phyloP scores from a whole-genome alignment of 768 basidiomycete species.

The Tricholoma matsutake region DNA sequence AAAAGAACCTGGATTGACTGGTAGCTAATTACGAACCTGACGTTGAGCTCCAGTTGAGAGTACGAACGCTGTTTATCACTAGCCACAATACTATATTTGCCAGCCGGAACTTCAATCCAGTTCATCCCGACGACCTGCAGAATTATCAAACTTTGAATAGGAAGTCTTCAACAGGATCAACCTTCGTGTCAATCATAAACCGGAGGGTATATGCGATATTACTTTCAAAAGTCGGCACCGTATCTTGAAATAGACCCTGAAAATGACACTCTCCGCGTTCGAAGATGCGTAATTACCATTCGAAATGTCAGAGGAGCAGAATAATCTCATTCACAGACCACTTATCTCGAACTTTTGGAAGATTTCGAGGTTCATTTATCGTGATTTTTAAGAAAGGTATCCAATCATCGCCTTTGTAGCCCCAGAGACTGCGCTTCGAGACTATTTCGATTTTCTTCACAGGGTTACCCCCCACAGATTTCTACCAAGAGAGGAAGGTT shows the following conservation, averaged over 20 bases:
- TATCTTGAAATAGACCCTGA: slow-evolving; percentile 51
- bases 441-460: slow-evolving; percentile 58
- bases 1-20: neutral
- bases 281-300: slow-evolving; percentile 50
- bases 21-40: slow-evolving; percentile 48
- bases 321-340: slow-evolving; percentile 20
- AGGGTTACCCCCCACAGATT: slow-evolving; percentile 26
- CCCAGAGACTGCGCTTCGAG: slow-evolving; percentile 76
- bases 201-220: slow-evolving; percentile 89
- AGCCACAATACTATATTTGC: slow-evolving; percentile 68
- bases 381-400: slow-evolving; percentile 85
- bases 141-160: neutral
- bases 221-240: slow-evolving; percentile 82
- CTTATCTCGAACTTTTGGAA: slow-evolving; percentile 93
- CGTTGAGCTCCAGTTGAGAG: slow-evolving; percentile 86
- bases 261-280: slow-evolving; percentile 74
- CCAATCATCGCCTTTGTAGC: slow-evolving; percentile 79
- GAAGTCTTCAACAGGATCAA: slow-evolving; percentile 24
- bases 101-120: slow-evolving; percentile 92
- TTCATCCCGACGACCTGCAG: slow-evolving; percentile 94
- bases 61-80: slow-evolving; percentile 62
- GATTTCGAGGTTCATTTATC: slow-evolving; percentile 62
- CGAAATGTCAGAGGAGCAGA: slow-evolving; percentile 12
- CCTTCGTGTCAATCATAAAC: slow-evolving; percentile 98
- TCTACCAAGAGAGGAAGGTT: slow-evolving; percentile 21